A percentile compares a stretch with the other conserved stretches of the same genome.
Conservation (phyloP, 2,329 filamentous ascomycete species). For the Fusarium burgessii region DNA sequence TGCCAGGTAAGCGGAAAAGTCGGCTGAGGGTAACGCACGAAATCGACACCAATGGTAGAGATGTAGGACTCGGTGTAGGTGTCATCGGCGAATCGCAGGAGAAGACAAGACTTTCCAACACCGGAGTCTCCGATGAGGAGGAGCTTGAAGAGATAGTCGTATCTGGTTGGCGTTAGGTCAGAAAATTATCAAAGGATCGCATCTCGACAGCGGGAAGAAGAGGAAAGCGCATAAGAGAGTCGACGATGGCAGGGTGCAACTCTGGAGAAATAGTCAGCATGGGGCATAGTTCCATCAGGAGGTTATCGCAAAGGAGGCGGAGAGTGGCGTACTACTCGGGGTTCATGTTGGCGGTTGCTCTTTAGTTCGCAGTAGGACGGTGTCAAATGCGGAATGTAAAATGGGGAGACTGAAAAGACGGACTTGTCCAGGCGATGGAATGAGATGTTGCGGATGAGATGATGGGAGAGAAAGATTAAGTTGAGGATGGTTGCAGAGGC, state of each 20-base stretch:
- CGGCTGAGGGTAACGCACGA: conserved; percentile 72
- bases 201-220: conserved; percentile 9
- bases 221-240: conserved; percentile 2
- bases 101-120: conserved; percentile 99
- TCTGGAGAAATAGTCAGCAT: conserved; percentile 48
- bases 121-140: conserved; percentile 99
- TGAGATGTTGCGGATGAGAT: conserved; percentile 46
- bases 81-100: conserved; percentile 97
- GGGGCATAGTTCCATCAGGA: conserved; percentile 44
- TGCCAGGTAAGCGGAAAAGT: conserved; percentile 3
- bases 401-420: conserved; percentile 11
- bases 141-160: conserved; percentile 99
- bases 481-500: conserved; percentile 47
- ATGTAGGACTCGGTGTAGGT: conserved; percentile 99
- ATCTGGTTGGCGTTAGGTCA: conserved; percentile 70
- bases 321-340: conserved; percentile 83
- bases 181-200: conserved; percentile 30
- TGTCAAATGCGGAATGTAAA: conserved; percentile 9
- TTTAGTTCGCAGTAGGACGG: conserved; percentile 22
- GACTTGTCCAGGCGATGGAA: conserved; percentile 34
- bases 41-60: conserved; percentile 99
- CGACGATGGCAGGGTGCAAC: conserved; percentile 32
- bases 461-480: conserved; percentile 45
- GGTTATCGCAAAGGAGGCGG: conserved; percentile 48
- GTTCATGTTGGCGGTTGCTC: conserved; percentile 76